Evolutionary conservation across 2,329 filamentous ascomycete species (phyloP), one percentile per base, ranked within the genome.

Genomic region (Colletotrichum sp.): DNA sequence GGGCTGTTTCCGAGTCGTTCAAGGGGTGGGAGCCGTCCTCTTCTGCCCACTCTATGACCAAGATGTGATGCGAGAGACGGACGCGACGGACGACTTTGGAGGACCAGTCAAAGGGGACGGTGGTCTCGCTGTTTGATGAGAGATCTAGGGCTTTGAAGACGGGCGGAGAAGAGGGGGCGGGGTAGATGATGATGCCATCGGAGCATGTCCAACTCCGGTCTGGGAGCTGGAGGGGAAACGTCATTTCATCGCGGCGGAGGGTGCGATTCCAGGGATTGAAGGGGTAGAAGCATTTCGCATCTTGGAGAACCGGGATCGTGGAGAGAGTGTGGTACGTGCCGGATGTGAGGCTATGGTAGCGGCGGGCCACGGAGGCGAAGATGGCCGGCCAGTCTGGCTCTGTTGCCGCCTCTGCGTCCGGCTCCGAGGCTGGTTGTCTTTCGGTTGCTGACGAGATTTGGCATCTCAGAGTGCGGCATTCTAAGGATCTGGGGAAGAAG

Each of bases 21-120:
- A 90, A 81, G 80, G 88, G 87, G 80, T 90, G 88, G 76, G 87
- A 90, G 2, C 88, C 83, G 32, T 87, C 84, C 3, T 84, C 81
- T 79, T 92, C 90, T 66, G 90, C 91, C 91, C 92, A 93, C 80
- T 93, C 92, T n/a, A 93, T 83, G 21, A 93, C 79, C n/a, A 94
- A 83, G n/a, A 92, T 84, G 3, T 85, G 84, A 39, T 88, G 84
- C 36, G 88, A 87, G 6, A 93, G 83, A 16, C 91, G 87, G 5
- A 92, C 81, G 15, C 91, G 87, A 15, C 92, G 86, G 30, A 93
- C 84, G 39, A 90, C 86, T 78, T 88, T 92, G 9, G 84, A 85
- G 1, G 80, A 76, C 7, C 86, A 83, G 44, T 89, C 84, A 77
- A 93, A 92, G 2, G 91, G 90, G 18, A 93, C 85, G 4, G 81